Evolutionary conservation across 2,329 filamentous ascomycete genomes (phyloP).

Genomic region (Fusarium staphyleae): DNA sequence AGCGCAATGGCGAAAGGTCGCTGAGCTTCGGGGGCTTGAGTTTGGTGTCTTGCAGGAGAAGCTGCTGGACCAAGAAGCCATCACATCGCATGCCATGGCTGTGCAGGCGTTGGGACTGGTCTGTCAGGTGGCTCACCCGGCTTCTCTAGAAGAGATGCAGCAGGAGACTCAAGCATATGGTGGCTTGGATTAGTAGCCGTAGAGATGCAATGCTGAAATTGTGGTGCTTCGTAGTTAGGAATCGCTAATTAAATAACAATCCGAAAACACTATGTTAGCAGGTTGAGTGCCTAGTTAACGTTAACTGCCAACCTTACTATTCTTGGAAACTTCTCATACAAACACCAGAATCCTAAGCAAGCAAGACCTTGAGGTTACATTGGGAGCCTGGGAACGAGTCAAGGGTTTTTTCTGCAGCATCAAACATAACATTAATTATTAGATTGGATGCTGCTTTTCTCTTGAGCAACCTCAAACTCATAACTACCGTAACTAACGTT

Average conservation of each 20-base stretch:
- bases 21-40: background rate
- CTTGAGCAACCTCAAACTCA: background rate
- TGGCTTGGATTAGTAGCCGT: background rate
- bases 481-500: no score
- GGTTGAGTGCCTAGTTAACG: no score
- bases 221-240: no score
- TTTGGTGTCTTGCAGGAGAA: background rate
- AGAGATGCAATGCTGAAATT: no score
- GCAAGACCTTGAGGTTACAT: no score
- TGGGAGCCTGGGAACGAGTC: no score
- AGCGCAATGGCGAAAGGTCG: background rate
- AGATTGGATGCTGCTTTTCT: background rate
- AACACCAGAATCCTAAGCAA: no score
- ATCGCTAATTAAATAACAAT: no score
- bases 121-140: slow-evolving; percentile 2
- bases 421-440: background rate
- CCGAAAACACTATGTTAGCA: no score
- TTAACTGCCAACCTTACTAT: no score
- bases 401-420: background rate
- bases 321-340: no score
- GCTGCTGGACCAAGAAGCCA: background rate
- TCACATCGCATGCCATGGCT: slow-evolving; percentile 4
- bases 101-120: background rate
- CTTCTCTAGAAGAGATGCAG: slow-evolving; percentile 1
- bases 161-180: background rate